Evolutionary conservation across 2,329 filamentous ascomycete genomes (phyloP).

Genomic region (Fusarium multiceps): DNA sequence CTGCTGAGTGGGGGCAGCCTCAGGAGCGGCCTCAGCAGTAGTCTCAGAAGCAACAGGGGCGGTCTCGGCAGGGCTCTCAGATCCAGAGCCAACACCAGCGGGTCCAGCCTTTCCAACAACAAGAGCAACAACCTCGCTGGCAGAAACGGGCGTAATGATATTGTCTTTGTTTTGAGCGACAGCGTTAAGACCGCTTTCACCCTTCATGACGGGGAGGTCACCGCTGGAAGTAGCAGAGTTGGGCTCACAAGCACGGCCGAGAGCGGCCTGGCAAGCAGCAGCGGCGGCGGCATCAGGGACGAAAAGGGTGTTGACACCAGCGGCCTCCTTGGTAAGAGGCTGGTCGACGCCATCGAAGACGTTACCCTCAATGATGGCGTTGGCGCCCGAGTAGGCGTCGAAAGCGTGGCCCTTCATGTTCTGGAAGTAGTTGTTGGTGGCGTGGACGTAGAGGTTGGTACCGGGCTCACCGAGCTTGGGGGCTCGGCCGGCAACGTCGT

Average conservation of each 20-base stretch:
- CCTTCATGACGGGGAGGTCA: constrained; percentile 37
- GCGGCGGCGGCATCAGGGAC: constrained; percentile 30
- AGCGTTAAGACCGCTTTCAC: constrained; percentile 31
- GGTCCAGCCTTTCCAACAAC: constrained; percentile 42
- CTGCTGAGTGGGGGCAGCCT: not conserved
- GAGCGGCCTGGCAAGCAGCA: constrained; percentile 32
- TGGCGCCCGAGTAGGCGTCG: constrained; percentile 58
- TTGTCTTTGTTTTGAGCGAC: constrained; percentile 29
- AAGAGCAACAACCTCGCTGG: constrained; percentile 40
- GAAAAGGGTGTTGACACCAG: constrained; percentile 34
- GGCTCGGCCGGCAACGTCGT: constrained; percentile 45
- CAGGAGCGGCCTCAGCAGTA: not conserved
- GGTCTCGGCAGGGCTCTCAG: not conserved
- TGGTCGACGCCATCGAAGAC: constrained; percentile 44
- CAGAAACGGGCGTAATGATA: constrained; percentile 44
- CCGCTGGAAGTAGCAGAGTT: constrained; percentile 42
- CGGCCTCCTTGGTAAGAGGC: constrained; percentile 51
- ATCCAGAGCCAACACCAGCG: constrained; percentile 37
- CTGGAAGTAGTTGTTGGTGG: constrained; percentile 46
- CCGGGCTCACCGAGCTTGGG: constrained; percentile 48
- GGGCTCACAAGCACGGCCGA: constrained; percentile 41
- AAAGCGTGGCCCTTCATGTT: constrained; percentile 57
- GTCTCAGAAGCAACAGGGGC: not conserved
- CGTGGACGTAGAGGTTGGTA: constrained; percentile 40
- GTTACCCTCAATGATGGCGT: constrained; percentile 45